Conservation (phyloP, 495 filamentous ascomycete species). For the Podospora conica region DNA sequence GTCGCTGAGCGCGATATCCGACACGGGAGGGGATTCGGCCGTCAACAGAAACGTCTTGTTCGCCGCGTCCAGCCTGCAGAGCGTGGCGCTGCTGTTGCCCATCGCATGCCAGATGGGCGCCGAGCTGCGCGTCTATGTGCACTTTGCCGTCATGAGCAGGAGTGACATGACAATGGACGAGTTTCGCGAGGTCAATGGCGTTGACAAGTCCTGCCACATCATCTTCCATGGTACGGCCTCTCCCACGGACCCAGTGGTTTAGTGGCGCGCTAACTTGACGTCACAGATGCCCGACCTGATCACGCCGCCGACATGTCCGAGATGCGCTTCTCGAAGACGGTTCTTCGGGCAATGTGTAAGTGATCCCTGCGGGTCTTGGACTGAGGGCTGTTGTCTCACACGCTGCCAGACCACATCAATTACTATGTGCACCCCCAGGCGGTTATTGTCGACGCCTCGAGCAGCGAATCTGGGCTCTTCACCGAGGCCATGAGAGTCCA, state of each 20-base stretch:
- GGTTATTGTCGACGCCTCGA: slow-evolving; percentile 47
- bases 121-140: slow-evolving; percentile 51
- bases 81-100: slow-evolving; percentile 49
- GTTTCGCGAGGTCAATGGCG: slow-evolving; percentile 50
- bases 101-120: slow-evolving; percentile 56
- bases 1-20: slow-evolving; percentile 35
- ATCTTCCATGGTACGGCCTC: slow-evolving; percentile 47
- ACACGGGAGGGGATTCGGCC: slow-evolving; percentile 28
- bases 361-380: slow-evolving; percentile 1
- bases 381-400: slow-evolving; percentile 4
- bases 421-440: slow-evolving; percentile 54
- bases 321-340: slow-evolving; percentile 41
- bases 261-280: background rate
- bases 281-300: slow-evolving; percentile 51
- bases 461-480: slow-evolving; percentile 49
- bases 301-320: slow-evolving; percentile 44
- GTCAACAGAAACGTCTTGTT: slow-evolving; percentile 54
- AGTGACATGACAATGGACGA: slow-evolving; percentile 48
- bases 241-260: background rate
- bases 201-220: slow-evolving; percentile 47
- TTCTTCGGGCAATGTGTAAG: slow-evolving; percentile 38
- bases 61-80: slow-evolving; percentile 50
- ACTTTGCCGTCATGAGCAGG: slow-evolving; percentile 52
- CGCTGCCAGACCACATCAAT: slow-evolving; percentile 40
- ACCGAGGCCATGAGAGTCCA: slow-evolving; percentile 44